Percentiles rank a stretch among this genome's conserved stretches.
Evolutionary conservation across 2,329 filamentous ascomycete species (phyloP).

Genomic region (Ustulina deusta): DNA sequence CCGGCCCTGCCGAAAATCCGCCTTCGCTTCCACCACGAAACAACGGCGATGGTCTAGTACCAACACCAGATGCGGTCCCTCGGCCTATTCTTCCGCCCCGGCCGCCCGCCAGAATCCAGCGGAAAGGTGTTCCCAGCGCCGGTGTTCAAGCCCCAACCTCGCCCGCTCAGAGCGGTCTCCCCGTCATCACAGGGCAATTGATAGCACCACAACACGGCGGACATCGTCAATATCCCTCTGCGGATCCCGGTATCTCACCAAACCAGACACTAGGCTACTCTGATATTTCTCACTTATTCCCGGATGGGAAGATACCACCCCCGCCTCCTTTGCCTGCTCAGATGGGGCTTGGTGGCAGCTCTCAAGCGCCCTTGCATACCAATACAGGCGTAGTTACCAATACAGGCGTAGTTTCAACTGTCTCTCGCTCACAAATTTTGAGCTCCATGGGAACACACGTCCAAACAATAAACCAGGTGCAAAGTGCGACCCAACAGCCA

Average conservation of each 20-base stretch:
- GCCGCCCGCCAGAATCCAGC: background rate
- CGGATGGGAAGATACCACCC: slow-evolving; percentile 28
- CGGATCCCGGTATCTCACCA: background rate
- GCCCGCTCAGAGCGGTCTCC: background rate
- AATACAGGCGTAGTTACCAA: background rate
- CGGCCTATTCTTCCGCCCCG: slow-evolving; percentile 35
- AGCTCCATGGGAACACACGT: background rate
- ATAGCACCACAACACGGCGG: background rate
- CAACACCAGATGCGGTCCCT: slow-evolving; percentile 12
- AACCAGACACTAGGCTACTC: slow-evolving; percentile 9
- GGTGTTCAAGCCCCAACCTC: background rate
- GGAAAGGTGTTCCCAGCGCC: background rate
- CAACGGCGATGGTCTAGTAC: background rate
- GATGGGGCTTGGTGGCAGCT: background rate
- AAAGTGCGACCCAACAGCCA: background rate
- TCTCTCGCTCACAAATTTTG: background rate
- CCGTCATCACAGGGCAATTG: background rate
- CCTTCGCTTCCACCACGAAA: slow-evolving; percentile 32
- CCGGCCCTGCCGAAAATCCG: background rate
- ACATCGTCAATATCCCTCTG: background rate
- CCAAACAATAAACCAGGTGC: background rate
- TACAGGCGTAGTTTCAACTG: background rate
- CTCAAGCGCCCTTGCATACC: background rate
- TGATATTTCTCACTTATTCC: slow-evolving; percentile 29
- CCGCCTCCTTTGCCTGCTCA: slow-evolving; percentile 18